These are phyloP conservation scores for Lyophyllum semitale DNA, from an alignment of 768 basidiomycete genomes.

Conservation along the genomic window DNA sequence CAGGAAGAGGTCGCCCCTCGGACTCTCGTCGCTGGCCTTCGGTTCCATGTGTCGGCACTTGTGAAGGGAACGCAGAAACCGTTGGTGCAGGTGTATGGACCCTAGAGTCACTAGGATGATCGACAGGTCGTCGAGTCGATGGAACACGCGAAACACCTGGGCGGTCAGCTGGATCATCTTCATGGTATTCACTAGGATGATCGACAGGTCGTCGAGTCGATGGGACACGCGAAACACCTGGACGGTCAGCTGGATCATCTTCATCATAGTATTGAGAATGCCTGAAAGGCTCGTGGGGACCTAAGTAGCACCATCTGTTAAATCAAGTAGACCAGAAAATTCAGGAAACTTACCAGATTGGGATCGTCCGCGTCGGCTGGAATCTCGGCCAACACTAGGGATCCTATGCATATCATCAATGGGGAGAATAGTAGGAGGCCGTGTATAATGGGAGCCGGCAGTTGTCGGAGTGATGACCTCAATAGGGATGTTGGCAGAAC, in stretches of 20 bases:
- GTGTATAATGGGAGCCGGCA: constrained; percentile 5
- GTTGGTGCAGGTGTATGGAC: not conserved
- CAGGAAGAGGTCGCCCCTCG: constrained; percentile 14
- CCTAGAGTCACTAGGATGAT: not conserved
- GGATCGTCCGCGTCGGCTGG: constrained; percentile 1
- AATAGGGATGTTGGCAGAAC: constrained; percentile 9
- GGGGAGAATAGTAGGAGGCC: constrained; percentile 15
- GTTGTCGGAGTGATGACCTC: constrained; percentile 17
- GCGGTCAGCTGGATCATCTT: not conserved
- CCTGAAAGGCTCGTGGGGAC: constrained; percentile 1
- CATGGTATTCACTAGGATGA: constrained; percentile 1
- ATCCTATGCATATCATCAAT: constrained; percentile 7
- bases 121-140: not conserved
- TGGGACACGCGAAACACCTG: not conserved
- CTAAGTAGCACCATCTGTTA: not conserved
- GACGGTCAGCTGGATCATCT: not conserved
- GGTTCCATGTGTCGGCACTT: not conserved
- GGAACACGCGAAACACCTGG: not conserved
- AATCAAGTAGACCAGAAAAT: not conserved
- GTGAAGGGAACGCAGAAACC: not conserved
- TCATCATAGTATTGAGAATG: constrained; percentile 5
- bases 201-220: not conserved
- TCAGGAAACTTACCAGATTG: constrained; percentile 9
- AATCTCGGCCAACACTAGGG: not conserved
- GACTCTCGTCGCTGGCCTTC: not conserved